Conservation (phyloP, 768 basidiomycete genomes). For the Tremella fuciformis region DNA sequence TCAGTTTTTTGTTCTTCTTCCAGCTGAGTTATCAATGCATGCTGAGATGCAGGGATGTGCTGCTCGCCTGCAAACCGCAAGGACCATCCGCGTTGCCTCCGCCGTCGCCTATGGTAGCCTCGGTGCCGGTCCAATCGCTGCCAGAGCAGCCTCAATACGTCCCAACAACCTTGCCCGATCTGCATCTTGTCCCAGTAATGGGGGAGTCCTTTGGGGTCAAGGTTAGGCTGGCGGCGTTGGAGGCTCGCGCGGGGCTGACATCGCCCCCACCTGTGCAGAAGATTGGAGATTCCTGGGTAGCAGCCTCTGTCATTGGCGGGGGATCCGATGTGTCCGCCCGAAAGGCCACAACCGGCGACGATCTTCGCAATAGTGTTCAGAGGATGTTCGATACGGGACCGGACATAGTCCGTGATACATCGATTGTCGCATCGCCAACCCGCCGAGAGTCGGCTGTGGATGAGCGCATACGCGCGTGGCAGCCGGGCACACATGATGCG, state of each 20-base stretch:
- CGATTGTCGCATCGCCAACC: background rate
- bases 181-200: too few relatives aligned
- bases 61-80: constrained; percentile 40
- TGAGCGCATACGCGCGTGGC: constrained; percentile 29
- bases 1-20: constrained; percentile 15
- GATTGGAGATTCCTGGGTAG: constrained; percentile 45
- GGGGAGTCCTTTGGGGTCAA: background rate
- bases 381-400: constrained; percentile 40
- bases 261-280: constrained; percentile 40
- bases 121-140: background rate
- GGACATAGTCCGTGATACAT: constrained; percentile 9
- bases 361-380: constrained; percentile 33
- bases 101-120: constrained; percentile 17
- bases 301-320: constrained; percentile 26
- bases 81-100: constrained; percentile 34
- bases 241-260: background rate
- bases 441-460: constrained; percentile 4
- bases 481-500: constrained; percentile 27
- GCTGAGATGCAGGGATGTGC: constrained; percentile 36
- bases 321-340: constrained; percentile 4
- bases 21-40: too few relatives aligned
- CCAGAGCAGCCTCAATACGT: background rate
- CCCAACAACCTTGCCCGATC: background rate
- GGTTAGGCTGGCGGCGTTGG: background rate
- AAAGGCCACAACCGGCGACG: constrained; percentile 10